A percentile compares a stretch with the other conserved stretches of the same genome.
These are phyloP conservation scores for Saturnispora sekii DNA, from an alignment of 805 yeast genomes.

Conservation along the genomic window DNA sequence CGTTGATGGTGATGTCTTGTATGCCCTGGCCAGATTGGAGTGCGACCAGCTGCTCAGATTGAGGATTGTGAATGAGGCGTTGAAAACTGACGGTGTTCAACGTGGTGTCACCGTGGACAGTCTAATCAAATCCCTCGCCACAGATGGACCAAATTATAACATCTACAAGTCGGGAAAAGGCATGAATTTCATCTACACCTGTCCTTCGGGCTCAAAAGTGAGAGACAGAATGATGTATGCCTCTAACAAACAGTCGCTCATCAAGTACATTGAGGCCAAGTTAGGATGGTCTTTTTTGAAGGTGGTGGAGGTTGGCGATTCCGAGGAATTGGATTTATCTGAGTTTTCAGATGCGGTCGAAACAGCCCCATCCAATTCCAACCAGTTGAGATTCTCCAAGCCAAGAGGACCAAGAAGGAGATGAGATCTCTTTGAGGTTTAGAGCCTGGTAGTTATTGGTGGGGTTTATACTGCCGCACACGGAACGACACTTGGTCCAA, in stretches of 20 bases:
- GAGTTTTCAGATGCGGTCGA: slow-evolving; percentile 26
- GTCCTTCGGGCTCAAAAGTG: slow-evolving; percentile 86
- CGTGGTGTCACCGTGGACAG: not conserved
- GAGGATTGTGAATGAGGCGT: slow-evolving; percentile 4
- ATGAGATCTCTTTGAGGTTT: slow-evolving; percentile 9
- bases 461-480: not conserved
- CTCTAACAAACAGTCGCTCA: slow-evolving; percentile 56
- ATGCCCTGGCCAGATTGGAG: not conserved
- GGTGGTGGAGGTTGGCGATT: slow-evolving; percentile 61
- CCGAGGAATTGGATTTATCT: slow-evolving; percentile 53
- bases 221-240: slow-evolving; percentile 92
- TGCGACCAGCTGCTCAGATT: slow-evolving; percentile 1
- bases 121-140: not conserved
- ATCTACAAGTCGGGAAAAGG: not conserved
- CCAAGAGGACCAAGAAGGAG: slow-evolving; percentile 68
- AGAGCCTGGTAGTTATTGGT: not conserved
- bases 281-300: slow-evolving; percentile 32
- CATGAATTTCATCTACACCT: slow-evolving; percentile 64
- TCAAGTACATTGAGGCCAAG: slow-evolving; percentile 37
- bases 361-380: not conserved
- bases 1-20: not conserved
- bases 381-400: slow-evolving; percentile 36
- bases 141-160: slow-evolving; percentile 7
- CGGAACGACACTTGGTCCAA: not conserved
- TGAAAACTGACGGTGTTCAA: not conserved